Evolutionary conservation across 2,329 filamentous ascomycete genomes (phyloP).

Genomic region (Xylariaceae sp.): DNA sequence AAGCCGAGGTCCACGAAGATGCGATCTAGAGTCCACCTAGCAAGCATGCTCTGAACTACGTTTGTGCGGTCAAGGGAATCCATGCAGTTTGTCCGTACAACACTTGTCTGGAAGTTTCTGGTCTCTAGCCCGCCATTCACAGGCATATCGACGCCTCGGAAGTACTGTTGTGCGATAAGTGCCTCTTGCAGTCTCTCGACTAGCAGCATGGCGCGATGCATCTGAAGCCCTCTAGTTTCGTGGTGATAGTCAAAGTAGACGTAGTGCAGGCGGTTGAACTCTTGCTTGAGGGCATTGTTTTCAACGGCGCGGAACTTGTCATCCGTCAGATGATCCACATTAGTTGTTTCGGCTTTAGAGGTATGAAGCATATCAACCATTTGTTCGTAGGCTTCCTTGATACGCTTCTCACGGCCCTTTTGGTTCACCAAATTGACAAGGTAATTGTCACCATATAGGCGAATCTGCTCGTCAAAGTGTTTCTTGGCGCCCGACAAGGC

Average conservation of each 20-base stretch:
- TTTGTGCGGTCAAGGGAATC: conserved; percentile 97
- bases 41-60: conserved; percentile 95
- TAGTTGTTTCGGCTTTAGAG: conserved; percentile 58
- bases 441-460: conserved; percentile 92
- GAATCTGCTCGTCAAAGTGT: conserved; percentile 92
- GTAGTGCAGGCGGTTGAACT: conserved; percentile 85
- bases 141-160: conserved; percentile 83
- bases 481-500: conserved; percentile 72
- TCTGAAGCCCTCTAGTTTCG: conserved; percentile 91
- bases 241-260: conserved; percentile 98
- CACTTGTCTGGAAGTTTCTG: conserved; percentile 74
- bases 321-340: conserved; percentile 60
- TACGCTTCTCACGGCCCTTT: conserved; percentile 78
- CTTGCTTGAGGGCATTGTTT: conserved; percentile 47
- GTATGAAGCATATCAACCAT: conserved; percentile 73
- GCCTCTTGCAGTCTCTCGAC: conserved; percentile 75
- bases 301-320: conserved; percentile 83
- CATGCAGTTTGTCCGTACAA: conserved; percentile 98
- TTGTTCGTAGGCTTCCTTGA: conserved; percentile 92
- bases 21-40: conserved; percentile 78
- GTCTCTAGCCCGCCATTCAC: conserved; percentile 73
- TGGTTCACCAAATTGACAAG: conserved; percentile 97
- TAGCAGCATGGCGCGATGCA: conserved; percentile 84
- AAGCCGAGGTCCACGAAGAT: conserved; percentile 83
- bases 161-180: conserved; percentile 78